phyloP scores from a whole-genome alignment of 2,329 filamentous ascomycete species.

The Ophiocordyceps polyrhachis-furcata region DNA sequence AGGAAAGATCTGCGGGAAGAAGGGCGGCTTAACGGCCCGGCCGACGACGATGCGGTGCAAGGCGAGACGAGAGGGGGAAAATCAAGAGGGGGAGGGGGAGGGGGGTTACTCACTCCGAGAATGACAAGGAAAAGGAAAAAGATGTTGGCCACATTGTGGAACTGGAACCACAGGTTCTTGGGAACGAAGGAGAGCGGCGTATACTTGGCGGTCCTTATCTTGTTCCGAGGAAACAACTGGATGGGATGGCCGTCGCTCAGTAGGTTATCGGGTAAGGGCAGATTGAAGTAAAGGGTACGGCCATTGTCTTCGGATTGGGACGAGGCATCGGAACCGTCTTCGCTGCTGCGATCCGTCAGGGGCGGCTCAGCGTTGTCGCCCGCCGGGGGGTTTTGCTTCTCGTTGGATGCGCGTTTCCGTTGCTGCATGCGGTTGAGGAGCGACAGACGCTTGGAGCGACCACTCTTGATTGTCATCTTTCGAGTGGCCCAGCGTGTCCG shows the following conservation, averaged over 20 bases:
- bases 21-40: neutral
- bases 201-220: conserved; percentile 96
- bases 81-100: conserved; percentile 4
- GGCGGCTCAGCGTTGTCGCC: conserved; percentile 14
- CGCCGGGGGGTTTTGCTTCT: conserved; percentile 46
- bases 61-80: neutral
- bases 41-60: neutral
- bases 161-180: conserved; percentile 95
- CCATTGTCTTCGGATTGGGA: conserved; percentile 21
- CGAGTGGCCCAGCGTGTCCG: conserved; percentile 94
- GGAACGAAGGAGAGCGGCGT: conserved; percentile 87
- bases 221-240: conserved; percentile 66
- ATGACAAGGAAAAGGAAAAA: conserved; percentile 97
- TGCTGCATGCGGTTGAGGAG: conserved; percentile 61
- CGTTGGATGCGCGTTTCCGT: conserved; percentile 37
- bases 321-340: conserved; percentile 13
- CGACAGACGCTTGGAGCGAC: conserved; percentile 60
- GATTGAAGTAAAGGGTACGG: conserved; percentile 67
- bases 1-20: conserved; percentile 56
- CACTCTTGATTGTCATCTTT: conserved; percentile 58
- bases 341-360: conserved; percentile 11
- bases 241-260: conserved; percentile 60
- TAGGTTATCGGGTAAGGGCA: conserved; percentile 54
- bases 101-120: conserved; percentile 53
- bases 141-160: conserved; percentile 95